Base-by-base conservation (phyloP, 768 basidiomycete genomes). In the Termitomyces bulborhizus region DNA sequence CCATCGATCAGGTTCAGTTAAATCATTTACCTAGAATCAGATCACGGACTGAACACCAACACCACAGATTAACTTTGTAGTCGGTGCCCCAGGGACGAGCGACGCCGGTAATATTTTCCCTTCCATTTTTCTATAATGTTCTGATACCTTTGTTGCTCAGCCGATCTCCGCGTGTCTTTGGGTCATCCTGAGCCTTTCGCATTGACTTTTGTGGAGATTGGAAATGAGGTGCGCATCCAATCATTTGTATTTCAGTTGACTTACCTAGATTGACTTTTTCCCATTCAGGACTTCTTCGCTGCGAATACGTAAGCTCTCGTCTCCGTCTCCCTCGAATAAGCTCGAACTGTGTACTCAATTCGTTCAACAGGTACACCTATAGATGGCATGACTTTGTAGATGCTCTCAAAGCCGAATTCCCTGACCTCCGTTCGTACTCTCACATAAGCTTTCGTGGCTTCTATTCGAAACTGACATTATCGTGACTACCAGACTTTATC, bases 171-270 rank as follows among this genome's bases (percentile, higher is more conserved):
- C 1, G 77, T 81, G 15, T 77, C 79, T 6, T 64, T 82, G 9
- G 84, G 84, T 11, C 82, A 79, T 53, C 74, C 80, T 8, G 74
- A 72, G 13, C 81, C 83, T 0, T 85, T 80, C 65, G 57, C 59
- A 0, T 68, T 85, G 44, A 71, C 63, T 3, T 79, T 74, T 51
- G 70, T 83, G 3, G 81, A 84, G 62, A 66, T 84, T n/a, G 82
- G 82, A 29, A 85, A 84, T 58, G 84, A 85, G 69, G 77, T 73
- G 44, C 4, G 53, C 12, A 34, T 24, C 37, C 29, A n/a, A 21
- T 42, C 26, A 12, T 37, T 9, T 43, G 37, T 9, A 34, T 18
- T 18, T 3, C 21, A 15, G 11, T 3, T 32, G 41, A 34, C n/a
- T 41, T 11, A 21, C 31, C 5, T 5, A 1, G 8, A 12, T 24